phyloP scores from a whole-genome alignment of 306 rosid species.

The Pachyrhizus erosus region DNA sequence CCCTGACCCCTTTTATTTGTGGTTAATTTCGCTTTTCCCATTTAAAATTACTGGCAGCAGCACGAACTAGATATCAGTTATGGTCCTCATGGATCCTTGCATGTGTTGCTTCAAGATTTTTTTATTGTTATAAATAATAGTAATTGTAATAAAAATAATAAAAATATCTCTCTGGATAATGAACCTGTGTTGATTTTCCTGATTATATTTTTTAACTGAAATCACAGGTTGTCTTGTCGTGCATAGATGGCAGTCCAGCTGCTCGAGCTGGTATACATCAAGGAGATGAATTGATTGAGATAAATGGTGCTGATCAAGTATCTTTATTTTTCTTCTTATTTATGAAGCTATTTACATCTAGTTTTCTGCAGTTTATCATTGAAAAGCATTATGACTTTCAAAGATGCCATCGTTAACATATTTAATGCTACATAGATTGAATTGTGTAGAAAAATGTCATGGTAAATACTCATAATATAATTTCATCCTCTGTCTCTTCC shows the following conservation, averaged over 20 bases:
- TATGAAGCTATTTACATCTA: constrained; percentile 3
- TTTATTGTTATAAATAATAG: not conserved
- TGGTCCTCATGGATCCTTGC: not conserved
- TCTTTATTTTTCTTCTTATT: not conserved
- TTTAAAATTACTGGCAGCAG: not conserved
- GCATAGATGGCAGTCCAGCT: constrained; percentile 90
- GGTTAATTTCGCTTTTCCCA: constrained; percentile 8
- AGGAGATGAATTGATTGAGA: constrained; percentile 95
- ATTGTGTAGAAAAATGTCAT: not conserved
- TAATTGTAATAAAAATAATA: not conserved
- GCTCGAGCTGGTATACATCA: constrained; percentile 93
- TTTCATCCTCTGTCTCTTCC: constrained; percentile 1
- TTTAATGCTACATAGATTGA: constrained; percentile 1
- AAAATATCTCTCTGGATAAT: not conserved
- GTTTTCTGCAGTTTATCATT: constrained; percentile 19
- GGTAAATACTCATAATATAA: not conserved
- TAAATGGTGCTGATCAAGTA: constrained; percentile 64
- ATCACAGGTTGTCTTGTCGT: constrained; percentile 85
- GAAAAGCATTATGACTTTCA: not conserved
- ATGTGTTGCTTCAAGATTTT: constrained; percentile 4
- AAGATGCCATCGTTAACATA: not conserved
- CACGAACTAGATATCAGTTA: constrained; percentile 16
- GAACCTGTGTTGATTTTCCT: not conserved
- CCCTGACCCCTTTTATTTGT: not conserved
- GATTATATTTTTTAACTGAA: constrained; percentile 18